Base-by-base conservation (phyloP, 768 basidiomycete species). In the Phaeotremella fagi region DNA sequence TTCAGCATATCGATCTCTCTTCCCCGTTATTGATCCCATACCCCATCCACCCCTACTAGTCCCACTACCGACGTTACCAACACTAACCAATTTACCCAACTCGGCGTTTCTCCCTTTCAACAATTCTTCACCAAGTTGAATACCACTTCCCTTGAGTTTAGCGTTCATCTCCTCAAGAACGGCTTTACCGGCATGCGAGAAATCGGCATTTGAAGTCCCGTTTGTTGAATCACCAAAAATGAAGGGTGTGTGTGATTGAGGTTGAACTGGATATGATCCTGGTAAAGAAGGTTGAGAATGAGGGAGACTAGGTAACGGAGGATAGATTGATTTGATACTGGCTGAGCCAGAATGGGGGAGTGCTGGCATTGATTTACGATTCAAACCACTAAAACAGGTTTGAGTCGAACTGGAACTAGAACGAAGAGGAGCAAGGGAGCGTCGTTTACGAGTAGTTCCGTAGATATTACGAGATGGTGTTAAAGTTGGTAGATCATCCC, bases 151-250 rank as follows among this genome's bases (percentile, higher is more conserved):
- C 6, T 52, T 56, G 27, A 73, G 33, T 48, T 66, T 66, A 1
- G 60, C 52, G 49, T 73, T 71, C 64, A 73, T 71, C 56, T 70
- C 63, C 27, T 49, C 53, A 48, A 73, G 43, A 2, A 73, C 45
- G 5, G 52, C 59, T 47, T 65, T 48, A 5, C 64, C 70, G 1
- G 67, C 66, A 15, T 57, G 51, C 0, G 60, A 61, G 54, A 73
- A 73, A 26, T 70, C 54, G 0, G 55, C 52, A 24, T 68, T 66
- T 22, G 55, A 46, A 33, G 68, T 53, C 7, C 52, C 52, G n/a
- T 35, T 20, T 15, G 23, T 46, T 12, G 25, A 24, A 11, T 45
- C 43, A 2, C 63, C 63, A 38, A 65, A 64, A 14, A 61, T 52
- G 20, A 54, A 36, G n/a, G n/a, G n/a, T n/a, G n/a, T n/a, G n/a